These are phyloP conservation scores for Termitomyces sp. DNA, from an alignment of 768 basidiomycete genomes.

Conservation along the genomic window DNA sequence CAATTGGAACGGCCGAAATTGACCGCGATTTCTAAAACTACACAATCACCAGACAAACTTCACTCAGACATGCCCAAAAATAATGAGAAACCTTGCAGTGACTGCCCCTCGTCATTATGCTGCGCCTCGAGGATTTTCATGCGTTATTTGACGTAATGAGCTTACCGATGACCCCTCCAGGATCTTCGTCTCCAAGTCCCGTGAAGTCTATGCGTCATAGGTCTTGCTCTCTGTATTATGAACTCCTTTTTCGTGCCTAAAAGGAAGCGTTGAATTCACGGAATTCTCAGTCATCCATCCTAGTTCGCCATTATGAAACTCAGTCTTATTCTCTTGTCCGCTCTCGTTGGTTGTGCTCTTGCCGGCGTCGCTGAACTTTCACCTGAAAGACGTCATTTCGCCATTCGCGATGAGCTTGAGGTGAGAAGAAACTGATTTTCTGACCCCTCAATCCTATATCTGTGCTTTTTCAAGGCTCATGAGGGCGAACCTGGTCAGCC, in stretches of 20 bases:
- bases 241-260: conserved; percentile 8
- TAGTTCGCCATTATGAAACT: conserved; percentile 3
- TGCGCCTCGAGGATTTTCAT: background rate
- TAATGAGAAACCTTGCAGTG: background rate
- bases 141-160: background rate
- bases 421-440: background rate
- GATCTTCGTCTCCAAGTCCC: background rate
- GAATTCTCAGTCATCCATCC: background rate
- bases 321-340: conserved; percentile 5
- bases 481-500: conserved; percentile 9
- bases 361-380: background rate
- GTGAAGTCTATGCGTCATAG: conserved; percentile 4
- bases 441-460: background rate
- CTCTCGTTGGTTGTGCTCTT: conserved; percentile 6
- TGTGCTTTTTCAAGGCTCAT: background rate
- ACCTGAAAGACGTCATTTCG: background rate
- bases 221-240: conserved; percentile 3
- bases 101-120: background rate
- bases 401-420: background rate
- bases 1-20: background rate
- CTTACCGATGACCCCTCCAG: background rate
- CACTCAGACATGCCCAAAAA: background rate
- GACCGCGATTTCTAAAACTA: background rate
- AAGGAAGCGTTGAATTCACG: background rate
- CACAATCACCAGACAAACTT: background rate